Percentiles rank a stretch among this genome's conserved stretches.
phyloP scores from a whole-genome alignment of 1,284 basidiomycete genomes.

The Irpex sp. region DNA sequence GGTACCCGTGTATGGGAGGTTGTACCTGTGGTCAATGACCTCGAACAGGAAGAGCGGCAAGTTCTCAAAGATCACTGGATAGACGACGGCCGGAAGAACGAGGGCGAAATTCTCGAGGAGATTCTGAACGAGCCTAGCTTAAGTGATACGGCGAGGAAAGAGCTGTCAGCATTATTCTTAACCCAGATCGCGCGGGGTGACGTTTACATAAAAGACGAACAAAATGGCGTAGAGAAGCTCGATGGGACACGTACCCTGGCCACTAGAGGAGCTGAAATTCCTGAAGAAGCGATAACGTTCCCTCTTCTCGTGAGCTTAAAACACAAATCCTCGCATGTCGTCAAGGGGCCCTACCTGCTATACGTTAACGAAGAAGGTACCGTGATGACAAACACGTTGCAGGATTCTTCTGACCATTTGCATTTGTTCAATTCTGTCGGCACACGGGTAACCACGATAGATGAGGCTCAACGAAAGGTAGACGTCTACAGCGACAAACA shows the following conservation, averaged over 20 bases:
- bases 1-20: slow-evolving; percentile 8
- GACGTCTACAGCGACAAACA: neutral
- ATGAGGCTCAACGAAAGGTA: neutral
- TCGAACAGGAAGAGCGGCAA: neutral
- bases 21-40: neutral
- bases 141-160: neutral
- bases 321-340: neutral
- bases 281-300: neutral
- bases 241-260: neutral
- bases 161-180: neutral
- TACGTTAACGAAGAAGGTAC: neutral
- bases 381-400: neutral
- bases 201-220: neutral
- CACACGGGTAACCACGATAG: neutral
- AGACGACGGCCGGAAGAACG: neutral
- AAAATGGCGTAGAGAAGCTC: too few relatives aligned
- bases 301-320: neutral
- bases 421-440: too few relatives aligned
- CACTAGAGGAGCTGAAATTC: neutral
- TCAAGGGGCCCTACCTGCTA: neutral
- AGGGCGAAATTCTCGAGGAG: neutral
- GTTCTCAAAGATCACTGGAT: slow-evolving; percentile 8
- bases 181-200: neutral
- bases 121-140: neutral
- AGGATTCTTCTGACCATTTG: too few relatives aligned